phyloP scores from a whole-genome alignment of 768 basidiomycete species.

The Tephrocybe rancida region DNA sequence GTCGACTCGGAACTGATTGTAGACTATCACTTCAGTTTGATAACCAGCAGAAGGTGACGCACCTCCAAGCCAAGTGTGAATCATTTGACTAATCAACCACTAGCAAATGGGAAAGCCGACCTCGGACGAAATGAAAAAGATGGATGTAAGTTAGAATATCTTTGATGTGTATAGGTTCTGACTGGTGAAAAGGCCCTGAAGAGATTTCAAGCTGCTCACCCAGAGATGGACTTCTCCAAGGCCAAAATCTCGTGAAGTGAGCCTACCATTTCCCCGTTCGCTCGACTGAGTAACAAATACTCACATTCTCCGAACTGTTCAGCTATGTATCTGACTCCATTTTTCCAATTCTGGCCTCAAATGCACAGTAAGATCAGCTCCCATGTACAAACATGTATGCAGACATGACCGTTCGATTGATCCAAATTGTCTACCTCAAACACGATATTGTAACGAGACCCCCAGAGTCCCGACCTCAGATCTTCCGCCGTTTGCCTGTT shows the following conservation, averaged over 20 bases:
- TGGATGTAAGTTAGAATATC: constrained; percentile 57
- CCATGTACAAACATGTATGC: too few species aligned
- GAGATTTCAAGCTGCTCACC: constrained; percentile 89
- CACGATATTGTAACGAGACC: too few species aligned
- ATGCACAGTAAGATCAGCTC: too few species aligned
- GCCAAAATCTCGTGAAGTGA: constrained; percentile 79
- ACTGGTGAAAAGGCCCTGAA: constrained; percentile 61
- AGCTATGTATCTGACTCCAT: too few species aligned
- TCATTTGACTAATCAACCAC: constrained; percentile 8
- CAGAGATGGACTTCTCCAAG: constrained; percentile 93
- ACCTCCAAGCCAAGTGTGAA: not conserved
- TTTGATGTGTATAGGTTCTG: not conserved
- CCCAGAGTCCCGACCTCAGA: constrained; percentile 21
- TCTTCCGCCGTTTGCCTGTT: constrained; percentile 43
- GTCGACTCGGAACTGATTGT: not conserved
- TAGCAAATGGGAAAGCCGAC: constrained; percentile 97
- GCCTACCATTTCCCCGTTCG: too few species aligned
- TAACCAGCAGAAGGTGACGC: constrained; percentile 69
- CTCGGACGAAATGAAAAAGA: constrained; percentile 91
- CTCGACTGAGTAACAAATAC: not conserved
- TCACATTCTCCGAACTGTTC: not conserved
- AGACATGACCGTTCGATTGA: too few species aligned
- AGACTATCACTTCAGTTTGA: constrained; percentile 55
- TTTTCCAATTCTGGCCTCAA: too few species aligned
- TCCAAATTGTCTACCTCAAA: too few species aligned